Conservation (phyloP, 768 basidiomycete species). For the Termitomyces sp. region DNA sequence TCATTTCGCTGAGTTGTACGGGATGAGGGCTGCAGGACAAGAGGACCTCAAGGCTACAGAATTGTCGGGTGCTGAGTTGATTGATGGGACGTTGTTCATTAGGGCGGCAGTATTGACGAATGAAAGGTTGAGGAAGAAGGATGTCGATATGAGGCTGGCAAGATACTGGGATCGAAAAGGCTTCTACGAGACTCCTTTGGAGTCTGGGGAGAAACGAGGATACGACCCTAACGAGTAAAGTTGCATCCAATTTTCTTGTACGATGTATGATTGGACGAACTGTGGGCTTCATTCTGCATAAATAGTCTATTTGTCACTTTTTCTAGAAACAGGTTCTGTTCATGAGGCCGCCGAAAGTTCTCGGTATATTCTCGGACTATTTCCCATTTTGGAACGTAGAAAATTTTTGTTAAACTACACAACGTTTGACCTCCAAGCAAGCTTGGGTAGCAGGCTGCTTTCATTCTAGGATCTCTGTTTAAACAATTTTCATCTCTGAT, state of each 20-base stretch:
- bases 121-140: conserved; percentile 25
- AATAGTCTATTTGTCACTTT: background rate
- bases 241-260: no score
- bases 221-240: background rate
- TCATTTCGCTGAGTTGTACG: conserved; percentile 21
- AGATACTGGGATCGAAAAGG: conserved; percentile 19
- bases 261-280: background rate
- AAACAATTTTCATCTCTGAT: background rate
- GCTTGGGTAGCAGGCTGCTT: background rate
- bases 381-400: no score
- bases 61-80: conserved; percentile 34
- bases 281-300: no score
- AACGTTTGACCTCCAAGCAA: no score
- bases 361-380: no score
- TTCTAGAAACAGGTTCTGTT: no score
- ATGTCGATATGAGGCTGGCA: conserved; percentile 15
- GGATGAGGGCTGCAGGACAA: conserved; percentile 23
- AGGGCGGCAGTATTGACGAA: conserved; percentile 44
- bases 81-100: conserved; percentile 57
- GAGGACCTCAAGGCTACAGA: conserved; percentile 22
- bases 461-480: background rate
- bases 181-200: conserved; percentile 8
- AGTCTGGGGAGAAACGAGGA: background rate
- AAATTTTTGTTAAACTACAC: no score
- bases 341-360: no score